phyloP scores from a whole-genome alignment of 371 early-diverging fungal species.

The Dinochytrium kinnereticum region DNA sequence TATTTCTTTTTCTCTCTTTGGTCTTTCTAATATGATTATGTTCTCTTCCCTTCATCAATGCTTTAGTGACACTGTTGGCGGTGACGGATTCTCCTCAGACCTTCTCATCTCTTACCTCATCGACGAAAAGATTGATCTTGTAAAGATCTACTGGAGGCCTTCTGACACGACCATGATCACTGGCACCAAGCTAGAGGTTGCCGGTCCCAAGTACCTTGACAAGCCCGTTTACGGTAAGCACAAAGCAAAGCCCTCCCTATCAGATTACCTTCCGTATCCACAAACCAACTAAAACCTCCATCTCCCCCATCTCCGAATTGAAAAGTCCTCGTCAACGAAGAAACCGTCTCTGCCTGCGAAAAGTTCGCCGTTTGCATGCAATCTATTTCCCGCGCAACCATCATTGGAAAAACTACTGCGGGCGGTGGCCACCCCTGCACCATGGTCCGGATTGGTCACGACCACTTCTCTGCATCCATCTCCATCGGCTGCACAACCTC shows the following conservation, averaged over 20 bases:
- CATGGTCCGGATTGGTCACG: constrained; percentile 4
- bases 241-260: neutral
- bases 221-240: constrained; percentile 17
- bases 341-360: constrained; percentile 28
- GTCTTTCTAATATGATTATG: neutral
- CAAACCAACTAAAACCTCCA: neutral
- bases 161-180: constrained; percentile 1
- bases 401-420: constrained; percentile 26
- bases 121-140: neutral
- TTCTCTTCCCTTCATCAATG: neutral
- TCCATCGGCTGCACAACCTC: constrained; percentile 24
- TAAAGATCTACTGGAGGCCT: constrained; percentile 27
- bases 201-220: constrained; percentile 23
- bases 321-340: constrained; percentile 13
- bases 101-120: constrained; percentile 17
- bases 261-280: neutral
- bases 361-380: constrained; percentile 24
- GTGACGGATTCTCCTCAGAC: constrained; percentile 19
- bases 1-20: neutral
- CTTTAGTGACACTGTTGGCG: constrained; percentile 4
- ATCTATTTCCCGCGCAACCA: constrained; percentile 9
- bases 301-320: neutral
- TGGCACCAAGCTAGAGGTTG: constrained; percentile 7
- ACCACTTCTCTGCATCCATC: constrained; percentile 22
- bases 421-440: constrained; percentile 32